These are phyloP conservation scores for Annulohypoxylon moriforme DNA, from an alignment of 495 filamentous ascomycete genomes.

Conservation along the genomic window DNA sequence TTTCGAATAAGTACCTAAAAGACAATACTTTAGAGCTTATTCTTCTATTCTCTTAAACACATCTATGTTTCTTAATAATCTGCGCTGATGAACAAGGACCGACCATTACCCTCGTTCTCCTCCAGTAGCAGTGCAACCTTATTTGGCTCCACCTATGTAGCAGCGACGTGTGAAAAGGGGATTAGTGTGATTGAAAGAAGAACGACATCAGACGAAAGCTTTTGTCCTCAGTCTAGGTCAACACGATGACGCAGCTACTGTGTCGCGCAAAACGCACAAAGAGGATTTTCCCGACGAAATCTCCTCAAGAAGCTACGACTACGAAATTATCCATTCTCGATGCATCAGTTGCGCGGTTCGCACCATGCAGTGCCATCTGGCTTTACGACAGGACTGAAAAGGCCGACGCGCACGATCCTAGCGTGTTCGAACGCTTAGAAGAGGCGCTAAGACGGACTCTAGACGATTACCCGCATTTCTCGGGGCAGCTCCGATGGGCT, in stretches of 20 bases:
- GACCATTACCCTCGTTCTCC: background rate
- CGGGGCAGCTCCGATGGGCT: constrained; percentile 51
- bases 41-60: background rate
- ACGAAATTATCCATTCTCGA: constrained; percentile 55
- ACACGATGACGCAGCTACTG: constrained; percentile 12
- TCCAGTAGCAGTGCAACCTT: background rate
- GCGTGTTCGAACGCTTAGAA: constrained; percentile 46
- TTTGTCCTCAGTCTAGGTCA: background rate
- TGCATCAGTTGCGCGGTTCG: constrained; percentile 47
- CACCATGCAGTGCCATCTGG: constrained; percentile 54
- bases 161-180: background rate
- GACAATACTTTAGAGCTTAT: background rate
- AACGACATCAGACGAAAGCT: background rate
- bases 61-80: background rate
- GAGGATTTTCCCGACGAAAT: constrained; percentile 41
- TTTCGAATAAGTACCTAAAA: background rate
- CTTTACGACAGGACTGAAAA: constrained; percentile 47
- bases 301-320: constrained; percentile 9
- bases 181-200: background rate
- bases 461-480: constrained; percentile 52
- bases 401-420: constrained; percentile 30
- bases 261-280: constrained; percentile 26
- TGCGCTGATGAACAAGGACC: background rate
- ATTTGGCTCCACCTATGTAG: background rate
- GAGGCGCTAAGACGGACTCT: constrained; percentile 50